Evolutionary conservation across 768 basidiomycete species (phyloP).

Genomic region (Tephrocybe sp.): DNA sequence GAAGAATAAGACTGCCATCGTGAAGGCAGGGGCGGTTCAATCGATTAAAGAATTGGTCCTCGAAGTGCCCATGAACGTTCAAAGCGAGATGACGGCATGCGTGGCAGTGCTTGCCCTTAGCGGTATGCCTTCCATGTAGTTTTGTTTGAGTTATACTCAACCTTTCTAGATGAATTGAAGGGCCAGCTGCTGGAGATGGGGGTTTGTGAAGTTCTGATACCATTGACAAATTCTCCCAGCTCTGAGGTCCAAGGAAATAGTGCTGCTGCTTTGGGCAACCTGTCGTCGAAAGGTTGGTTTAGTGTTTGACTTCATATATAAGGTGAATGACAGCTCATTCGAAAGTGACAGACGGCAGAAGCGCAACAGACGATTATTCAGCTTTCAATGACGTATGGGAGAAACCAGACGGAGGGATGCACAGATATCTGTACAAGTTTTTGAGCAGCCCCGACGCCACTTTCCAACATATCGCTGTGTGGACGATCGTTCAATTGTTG

Average conservation of each 20-base stretch:
- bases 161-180: conserved; percentile 86
- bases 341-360: conserved; percentile 61
- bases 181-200: conserved; percentile 97
- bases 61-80: conserved; percentile 93
- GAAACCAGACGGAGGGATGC: conserved; percentile 96
- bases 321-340: conserved; percentile 3
- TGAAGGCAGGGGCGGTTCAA: conserved; percentile 95
- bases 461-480: conserved; percentile 99
- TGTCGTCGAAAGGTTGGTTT: conserved; percentile 88
- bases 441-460: conserved; percentile 91
- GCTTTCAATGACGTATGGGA: conserved; percentile 99
- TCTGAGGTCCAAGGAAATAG: conserved; percentile 99
- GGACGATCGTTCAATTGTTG: conserved; percentile 97
- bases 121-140: conserved; percentile 53
- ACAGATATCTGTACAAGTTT: conserved; percentile 92
- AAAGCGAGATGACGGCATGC: conserved; percentile 99
- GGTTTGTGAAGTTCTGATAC: conserved; percentile 95
- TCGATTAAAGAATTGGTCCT: conserved; percentile 96
- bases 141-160: conserved; percentile 3
- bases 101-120: conserved; percentile 95
- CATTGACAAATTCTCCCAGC: conserved; percentile 92
- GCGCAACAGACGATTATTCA: conserved; percentile 84
- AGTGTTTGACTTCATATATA: background rate
- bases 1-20: conserved; percentile 98
- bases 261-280: conserved; percentile 94